Base-by-base conservation (phyloP, 805 yeast genomes). In the Lachancea fermentati region DNA sequence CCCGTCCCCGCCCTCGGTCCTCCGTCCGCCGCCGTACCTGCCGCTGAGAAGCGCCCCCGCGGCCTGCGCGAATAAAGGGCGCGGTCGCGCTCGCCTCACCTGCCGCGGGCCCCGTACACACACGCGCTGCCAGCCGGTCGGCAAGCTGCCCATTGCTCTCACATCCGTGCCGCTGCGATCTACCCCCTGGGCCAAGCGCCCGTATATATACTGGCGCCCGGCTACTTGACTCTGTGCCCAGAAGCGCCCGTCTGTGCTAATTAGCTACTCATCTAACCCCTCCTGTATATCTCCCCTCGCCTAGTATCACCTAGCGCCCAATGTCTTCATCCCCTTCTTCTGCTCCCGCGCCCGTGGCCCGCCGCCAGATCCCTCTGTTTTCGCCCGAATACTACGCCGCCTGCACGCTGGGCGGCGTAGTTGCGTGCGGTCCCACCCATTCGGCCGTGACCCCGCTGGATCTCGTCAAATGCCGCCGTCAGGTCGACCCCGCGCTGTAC, bases 371-470 rank as follows among this genome's bases (percentile, higher is more conserved):
- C 22, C 36, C 45, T 34, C 33, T 45, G 9, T 47, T 41, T 19
- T 44, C 50, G 6, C 44, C 45, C 4, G 55, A 55, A 33, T 61
- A 54, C 34, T 61, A 57, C 40, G 50, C 62, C 1, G 49, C 81
- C 9, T 77, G 82, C 52, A 71, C 80, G 1, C 38, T 76, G 8
- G 84, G 84, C 30, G 84, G 84, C 39, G 63, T 76, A 5, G 49
- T 83, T 43, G 97, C 97, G 2, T 91, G 97, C 71, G 97, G 97
- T 12, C 96, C 97, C 25, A 91, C 97, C 11, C 98, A 91, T 64
- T 79, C 96, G 1, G 76, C 84, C 3, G 94, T 93, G 18, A 85
- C 96, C 5, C 97, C 97, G 3, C 72, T 91, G 43, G 98, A 91
- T 67, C 68, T 93, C 41, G 94, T 93, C 59, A 91, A 91, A 67